Base-by-base conservation (phyloP, 1,284 basidiomycete genomes). In the Ustilago tritici region DNA sequence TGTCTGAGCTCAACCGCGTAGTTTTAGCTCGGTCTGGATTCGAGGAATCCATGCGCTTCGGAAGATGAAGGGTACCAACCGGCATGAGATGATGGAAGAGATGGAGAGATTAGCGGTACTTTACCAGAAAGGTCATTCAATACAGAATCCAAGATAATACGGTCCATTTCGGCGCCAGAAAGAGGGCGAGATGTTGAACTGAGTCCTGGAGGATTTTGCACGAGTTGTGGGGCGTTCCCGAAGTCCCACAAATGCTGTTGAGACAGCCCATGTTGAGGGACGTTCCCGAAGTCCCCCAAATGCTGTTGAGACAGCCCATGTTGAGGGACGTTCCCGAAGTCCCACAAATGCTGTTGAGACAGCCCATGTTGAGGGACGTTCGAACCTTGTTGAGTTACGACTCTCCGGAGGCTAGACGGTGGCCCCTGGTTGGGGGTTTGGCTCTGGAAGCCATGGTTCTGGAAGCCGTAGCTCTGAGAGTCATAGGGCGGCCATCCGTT, bases 101-200 rank as follows among this genome's bases (percentile, higher is more conserved):
- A 0, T 19, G 43, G n/a, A 17, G 19, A 1, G 43, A 3, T 8
- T 8, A 0, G n/a, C 17, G 7, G 0, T 46, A 0, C 43, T n/a
- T 10, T 4, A 0, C 7, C 3, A 46, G 10, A 4, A 3, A 1
- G 17, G 8, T 10, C 19, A 0, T 14, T 0, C 5, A 7, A 46
- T 6, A 10, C 4, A 46, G 19, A 4, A 11, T 46, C 19, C 17
- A 23, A 7, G 23, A 19, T 0, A n/a, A 19, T 0, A 17, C 23
- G 43, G n/a, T 46, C 19, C 23, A 5, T 1, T 19, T 46, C 7
- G 17, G 0, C 17, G 43, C 5, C n/a, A 9, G 43, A 4, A 19
- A 8, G 43, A 46, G 8, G 1, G n/a, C 23, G n/a, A 46, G 43
- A 19, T 19, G 43, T 11, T 19, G 43, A 46, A 19, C n/a, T 19